phyloP scores from a whole-genome alignment of 1,284 basidiomycete species.

The Sporisorium graminicola region DNA sequence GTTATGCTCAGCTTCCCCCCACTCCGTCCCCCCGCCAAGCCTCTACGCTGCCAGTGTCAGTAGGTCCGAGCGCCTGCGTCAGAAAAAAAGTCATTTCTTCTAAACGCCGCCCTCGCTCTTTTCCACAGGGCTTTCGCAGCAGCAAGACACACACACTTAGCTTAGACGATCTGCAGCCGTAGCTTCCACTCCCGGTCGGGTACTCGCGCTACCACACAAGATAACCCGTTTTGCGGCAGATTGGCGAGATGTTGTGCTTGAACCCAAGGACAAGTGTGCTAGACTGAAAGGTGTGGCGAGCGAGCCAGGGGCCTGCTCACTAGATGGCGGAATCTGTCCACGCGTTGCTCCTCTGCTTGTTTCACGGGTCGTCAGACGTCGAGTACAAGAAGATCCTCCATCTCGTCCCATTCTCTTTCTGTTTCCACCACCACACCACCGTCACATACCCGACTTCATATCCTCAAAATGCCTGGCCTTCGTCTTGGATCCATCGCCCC shows the following conservation, averaged over 20 bases:
- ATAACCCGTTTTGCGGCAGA: too few relatives aligned
- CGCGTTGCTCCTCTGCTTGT: neutral
- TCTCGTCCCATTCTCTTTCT: neutral
- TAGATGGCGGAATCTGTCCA: neutral
- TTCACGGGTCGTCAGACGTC: slow-evolving; percentile 3
- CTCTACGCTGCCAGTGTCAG: neutral
- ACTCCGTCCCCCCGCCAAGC: neutral
- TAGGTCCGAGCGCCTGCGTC: slow-evolving; percentile 7
- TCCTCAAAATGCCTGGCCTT: slow-evolving; percentile 69
- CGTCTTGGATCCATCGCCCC: slow-evolving; percentile 67
- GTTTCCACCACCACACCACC: neutral
- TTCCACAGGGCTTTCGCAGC: slow-evolving; percentile 10
- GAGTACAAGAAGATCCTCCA: slow-evolving; percentile 18
- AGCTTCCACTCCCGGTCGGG: neutral
- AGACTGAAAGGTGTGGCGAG: neutral
- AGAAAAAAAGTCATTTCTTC: slow-evolving; percentile 1
- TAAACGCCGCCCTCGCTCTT: neutral
- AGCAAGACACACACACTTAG: neutral
- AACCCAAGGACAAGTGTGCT: neutral
- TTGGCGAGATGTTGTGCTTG: too few relatives aligned
- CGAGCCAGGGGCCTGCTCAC: neutral
- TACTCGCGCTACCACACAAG: too few relatives aligned
- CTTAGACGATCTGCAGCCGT: neutral
- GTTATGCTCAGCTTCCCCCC: neutral
- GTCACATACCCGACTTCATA: neutral